These are phyloP conservation scores for Scopulariopsis brevicaulis DNA, from an alignment of 2,329 filamentous ascomycete species.

Conservation along the genomic window DNA sequence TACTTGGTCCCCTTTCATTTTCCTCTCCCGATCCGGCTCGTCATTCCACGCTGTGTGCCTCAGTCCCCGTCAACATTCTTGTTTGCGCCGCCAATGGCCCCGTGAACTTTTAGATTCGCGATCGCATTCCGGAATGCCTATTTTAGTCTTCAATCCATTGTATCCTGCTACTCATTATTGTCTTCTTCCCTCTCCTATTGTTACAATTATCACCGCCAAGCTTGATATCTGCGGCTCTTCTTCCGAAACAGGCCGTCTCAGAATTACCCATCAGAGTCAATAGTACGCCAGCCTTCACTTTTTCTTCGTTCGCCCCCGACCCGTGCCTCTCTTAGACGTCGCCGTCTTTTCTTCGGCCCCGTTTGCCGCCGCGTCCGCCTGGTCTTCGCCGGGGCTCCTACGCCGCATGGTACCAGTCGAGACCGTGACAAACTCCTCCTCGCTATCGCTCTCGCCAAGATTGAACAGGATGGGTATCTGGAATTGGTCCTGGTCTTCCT, in stretches of 20 bases:
- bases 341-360: conserved; percentile 27
- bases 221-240: neutral
- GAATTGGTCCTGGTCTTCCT: conserved; percentile 55
- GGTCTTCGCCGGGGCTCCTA: conserved; percentile 66
- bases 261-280: neutral
- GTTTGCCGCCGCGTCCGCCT: conserved; percentile 44
- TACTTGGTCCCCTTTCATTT: neutral
- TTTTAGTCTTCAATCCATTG: too few species aligned
- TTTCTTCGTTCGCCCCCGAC: conserved; percentile 6
- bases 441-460: conserved; percentile 86
- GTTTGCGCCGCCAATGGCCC: neutral
- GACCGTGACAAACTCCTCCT: conserved; percentile 69
- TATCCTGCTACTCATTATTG: too few species aligned
- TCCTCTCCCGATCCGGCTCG: neutral
- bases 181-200: too few species aligned
- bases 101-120: too few species aligned
- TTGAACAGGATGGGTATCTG: conserved; percentile 90
- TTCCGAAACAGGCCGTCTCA: neutral
- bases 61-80: neutral
- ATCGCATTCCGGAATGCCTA: too few species aligned
- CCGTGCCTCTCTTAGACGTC: conserved; percentile 27
- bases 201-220: too few species aligned
- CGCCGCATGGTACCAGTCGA: conserved; percentile 75
- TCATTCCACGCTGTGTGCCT: neutral
- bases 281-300: neutral